A percentile compares a stretch with the other conserved stretches of the same genome.
Conservation (phyloP, 768 basidiomycete genomes). For the Tulasnella sp. region DNA sequence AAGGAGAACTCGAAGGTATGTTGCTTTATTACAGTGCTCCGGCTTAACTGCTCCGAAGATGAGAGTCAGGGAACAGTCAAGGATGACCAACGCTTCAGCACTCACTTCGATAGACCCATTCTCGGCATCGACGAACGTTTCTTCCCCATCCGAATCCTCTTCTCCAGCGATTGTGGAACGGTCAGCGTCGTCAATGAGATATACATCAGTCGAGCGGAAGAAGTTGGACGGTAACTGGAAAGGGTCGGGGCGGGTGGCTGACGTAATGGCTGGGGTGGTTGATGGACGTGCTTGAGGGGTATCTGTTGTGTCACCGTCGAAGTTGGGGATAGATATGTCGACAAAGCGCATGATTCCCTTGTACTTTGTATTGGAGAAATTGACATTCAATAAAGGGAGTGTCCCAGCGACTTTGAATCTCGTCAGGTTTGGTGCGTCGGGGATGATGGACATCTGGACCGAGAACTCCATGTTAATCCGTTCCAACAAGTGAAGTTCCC, state of each 20-base stretch:
- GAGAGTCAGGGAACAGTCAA: background rate
- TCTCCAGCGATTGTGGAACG: constrained; percentile 15
- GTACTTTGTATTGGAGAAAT: constrained; percentile 87
- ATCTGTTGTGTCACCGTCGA: constrained; percentile 46
- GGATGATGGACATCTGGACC: constrained; percentile 90
- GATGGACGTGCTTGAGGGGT: constrained; percentile 12
- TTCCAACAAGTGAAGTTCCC: constrained; percentile 80
- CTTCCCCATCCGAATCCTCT: constrained; percentile 31
- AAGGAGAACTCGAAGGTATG: constrained; percentile 81
- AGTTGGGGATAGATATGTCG: constrained; percentile 83
- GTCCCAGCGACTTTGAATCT: constrained; percentile 88
- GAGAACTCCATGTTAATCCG: constrained; percentile 84
- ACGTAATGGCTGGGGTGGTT: constrained; percentile 4
- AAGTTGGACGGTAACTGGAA: constrained; percentile 44
- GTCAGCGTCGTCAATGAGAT: constrained; percentile 57
- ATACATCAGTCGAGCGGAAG: constrained; percentile 58
- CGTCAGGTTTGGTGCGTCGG: constrained; percentile 72
- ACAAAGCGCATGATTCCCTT: constrained; percentile 87
- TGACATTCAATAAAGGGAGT: constrained; percentile 81
- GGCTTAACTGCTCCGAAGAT: background rate
- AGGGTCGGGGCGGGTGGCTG: constrained; percentile 15
- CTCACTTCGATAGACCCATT: constrained; percentile 41
- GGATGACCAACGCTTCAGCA: background rate
- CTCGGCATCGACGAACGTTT: constrained; percentile 64
- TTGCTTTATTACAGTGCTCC: constrained; percentile 39